These are phyloP conservation scores for Colletotrichum destructivum DNA, from an alignment of 2,329 filamentous ascomycete species.

Conservation along the genomic window DNA sequence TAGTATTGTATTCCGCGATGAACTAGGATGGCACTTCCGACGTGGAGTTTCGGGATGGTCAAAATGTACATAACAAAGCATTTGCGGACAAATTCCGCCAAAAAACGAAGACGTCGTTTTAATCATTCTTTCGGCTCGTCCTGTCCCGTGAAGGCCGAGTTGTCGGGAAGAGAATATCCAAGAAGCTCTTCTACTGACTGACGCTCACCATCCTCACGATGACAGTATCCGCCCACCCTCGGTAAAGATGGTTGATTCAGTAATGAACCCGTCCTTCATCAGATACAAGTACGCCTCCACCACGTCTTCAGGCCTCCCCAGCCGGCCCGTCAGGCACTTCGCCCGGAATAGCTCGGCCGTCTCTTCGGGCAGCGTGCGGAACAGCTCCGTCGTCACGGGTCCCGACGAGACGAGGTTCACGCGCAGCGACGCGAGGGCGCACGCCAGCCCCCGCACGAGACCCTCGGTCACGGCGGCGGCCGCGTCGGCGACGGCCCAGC, in stretches of 20 bases:
- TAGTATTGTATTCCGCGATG: neutral
- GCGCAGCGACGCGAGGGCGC: neutral
- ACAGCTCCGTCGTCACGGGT: slow-evolving; percentile 2
- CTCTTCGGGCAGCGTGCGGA: neutral
- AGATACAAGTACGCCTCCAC: slow-evolving; percentile 61
- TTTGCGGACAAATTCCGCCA: neutral
- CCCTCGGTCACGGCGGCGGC: slow-evolving; percentile 24
- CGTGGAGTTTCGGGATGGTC: neutral
- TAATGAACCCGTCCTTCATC: slow-evolving; percentile 59
- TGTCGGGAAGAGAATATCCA: no score
- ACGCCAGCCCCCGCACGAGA: slow-evolving; percentile 10
- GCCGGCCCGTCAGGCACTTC: no score
- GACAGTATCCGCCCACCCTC: slow-evolving; percentile 44
- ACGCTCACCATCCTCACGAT: neutral
- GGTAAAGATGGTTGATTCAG: slow-evolving; percentile 50
- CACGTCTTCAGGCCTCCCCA: slow-evolving; percentile 53
- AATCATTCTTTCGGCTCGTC: neutral
- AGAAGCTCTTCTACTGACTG: neutral
- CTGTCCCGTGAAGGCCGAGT: no score
- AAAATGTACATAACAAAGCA: neutral
- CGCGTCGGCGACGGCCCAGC: neutral
- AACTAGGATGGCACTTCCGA: neutral
- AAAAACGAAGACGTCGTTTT: neutral
- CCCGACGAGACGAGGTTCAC: slow-evolving; percentile 34
- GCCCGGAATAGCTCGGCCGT: neutral